Evolutionary conservation across 2,329 filamentous ascomycete genomes (phyloP).

Genomic region (Tolypocladium tundrense): DNA sequence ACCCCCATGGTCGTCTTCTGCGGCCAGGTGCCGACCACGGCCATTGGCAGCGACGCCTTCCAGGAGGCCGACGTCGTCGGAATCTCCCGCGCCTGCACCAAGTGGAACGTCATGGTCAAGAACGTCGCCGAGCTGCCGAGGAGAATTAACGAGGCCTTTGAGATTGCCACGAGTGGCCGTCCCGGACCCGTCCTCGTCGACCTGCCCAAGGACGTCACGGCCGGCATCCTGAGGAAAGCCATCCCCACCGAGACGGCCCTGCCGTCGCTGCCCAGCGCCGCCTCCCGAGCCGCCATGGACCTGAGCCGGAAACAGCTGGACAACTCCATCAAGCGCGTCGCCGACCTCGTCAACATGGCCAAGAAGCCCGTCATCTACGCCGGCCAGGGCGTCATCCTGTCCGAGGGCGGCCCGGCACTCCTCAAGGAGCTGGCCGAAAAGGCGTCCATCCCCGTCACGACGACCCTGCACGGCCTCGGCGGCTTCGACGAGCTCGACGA

Average conservation of each 20-base stretch:
- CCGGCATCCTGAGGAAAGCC: conserved; percentile 67
- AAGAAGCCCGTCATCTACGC: conserved; percentile 96
- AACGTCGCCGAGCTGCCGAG: conserved; percentile 85
- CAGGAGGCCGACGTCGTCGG: conserved; percentile 93
- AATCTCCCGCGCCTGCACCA: conserved; percentile 90
- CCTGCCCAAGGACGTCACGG: conserved; percentile 92
- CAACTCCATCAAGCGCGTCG: conserved; percentile 64
- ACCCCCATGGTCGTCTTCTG: conserved; percentile 94
- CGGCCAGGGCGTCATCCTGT: conserved; percentile 77
- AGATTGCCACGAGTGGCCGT: conserved; percentile 89
- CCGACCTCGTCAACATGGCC: conserved; percentile 71
- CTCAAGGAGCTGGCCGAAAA: conserved; percentile 85
- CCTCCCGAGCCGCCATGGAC: conserved; percentile 70
- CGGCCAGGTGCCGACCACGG: conserved; percentile 81
- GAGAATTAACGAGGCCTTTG: conserved; percentile 94
- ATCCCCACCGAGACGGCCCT: conserved; percentile 69
- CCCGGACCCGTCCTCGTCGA: conserved; percentile 94
- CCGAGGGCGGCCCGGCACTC: conserved; percentile 66
- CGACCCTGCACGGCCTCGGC: conserved; percentile 87
- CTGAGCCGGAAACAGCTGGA: conserved; percentile 62
- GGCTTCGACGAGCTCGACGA: conserved; percentile 87
- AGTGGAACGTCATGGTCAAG: conserved; percentile 99
- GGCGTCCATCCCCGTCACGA: conserved; percentile 85
- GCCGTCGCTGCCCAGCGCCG: conserved; percentile 75
- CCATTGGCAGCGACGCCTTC: conserved; percentile 93